These are phyloP conservation scores for Apocynum venetum DNA, from an alignment of 257 asterid genomes.

Conservation along the genomic window DNA sequence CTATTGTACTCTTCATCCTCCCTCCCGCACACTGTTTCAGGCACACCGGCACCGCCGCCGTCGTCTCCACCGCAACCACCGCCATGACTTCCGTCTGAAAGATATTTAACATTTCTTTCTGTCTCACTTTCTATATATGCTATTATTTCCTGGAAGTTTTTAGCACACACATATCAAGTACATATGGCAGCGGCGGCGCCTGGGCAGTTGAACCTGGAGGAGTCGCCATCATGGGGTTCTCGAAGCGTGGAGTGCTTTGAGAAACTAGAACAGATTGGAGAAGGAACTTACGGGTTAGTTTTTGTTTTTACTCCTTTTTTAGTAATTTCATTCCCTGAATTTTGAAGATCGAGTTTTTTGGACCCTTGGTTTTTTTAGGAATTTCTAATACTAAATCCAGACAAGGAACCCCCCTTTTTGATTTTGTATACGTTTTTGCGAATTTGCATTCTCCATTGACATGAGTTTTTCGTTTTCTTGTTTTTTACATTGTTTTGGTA, in stretches of 20 bases:
- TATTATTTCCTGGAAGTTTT: neutral
- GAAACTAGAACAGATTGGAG: conserved; percentile 92
- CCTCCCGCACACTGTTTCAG: neutral
- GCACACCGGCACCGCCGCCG: neutral
- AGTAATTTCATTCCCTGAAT: neutral
- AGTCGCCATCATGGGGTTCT: conserved; percentile 93
- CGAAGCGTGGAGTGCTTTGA: conserved; percentile 94
- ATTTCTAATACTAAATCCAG: too few relatives aligned
- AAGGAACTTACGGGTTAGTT: conserved; percentile 90
- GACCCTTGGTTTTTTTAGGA: neutral
- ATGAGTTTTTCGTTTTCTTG: neutral
- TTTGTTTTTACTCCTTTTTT: neutral
- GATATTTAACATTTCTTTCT: neutral
- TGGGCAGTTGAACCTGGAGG: conserved; percentile 68
- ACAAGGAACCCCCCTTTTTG: neutral
- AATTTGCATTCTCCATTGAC: neutral
- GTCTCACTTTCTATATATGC: neutral
- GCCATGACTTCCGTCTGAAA: neutral
- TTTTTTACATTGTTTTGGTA: neutral
- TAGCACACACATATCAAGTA: neutral
- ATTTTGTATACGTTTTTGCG: neutral
- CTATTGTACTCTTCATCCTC: neutral
- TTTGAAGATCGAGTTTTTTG: neutral
- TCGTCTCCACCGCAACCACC: neutral
- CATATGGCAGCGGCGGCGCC: conserved; percentile 47